phyloP scores from a whole-genome alignment of 495 filamentous ascomycete genomes.

The Podospora pseudoanserina region DNA sequence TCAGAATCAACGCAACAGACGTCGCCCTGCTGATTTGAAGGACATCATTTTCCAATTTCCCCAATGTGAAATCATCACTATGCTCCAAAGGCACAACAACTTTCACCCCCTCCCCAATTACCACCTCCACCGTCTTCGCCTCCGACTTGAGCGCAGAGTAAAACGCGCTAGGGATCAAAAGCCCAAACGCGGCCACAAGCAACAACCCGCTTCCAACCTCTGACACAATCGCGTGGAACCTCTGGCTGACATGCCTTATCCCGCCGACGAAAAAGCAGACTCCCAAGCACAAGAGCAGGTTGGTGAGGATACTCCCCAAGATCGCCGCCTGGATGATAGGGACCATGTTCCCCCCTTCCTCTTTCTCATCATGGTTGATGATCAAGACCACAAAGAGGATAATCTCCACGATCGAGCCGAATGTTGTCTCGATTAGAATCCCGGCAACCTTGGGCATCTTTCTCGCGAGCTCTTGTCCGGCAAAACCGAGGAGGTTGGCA shows the following conservation, averaged over 20 bases:
- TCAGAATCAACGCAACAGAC: slow-evolving; percentile 68
- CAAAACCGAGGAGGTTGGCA: slow-evolving; percentile 82
- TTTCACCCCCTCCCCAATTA: slow-evolving; percentile 4
- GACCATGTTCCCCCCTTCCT: slow-evolving; percentile 33
- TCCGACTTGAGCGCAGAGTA: slow-evolving; percentile 33
- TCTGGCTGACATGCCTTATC: slow-evolving; percentile 24
- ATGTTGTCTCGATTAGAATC: slow-evolving; percentile 46
- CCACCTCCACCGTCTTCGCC: slow-evolving; percentile 7
- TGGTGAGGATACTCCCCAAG: slow-evolving; percentile 34
- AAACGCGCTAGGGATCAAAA: slow-evolving; percentile 34
- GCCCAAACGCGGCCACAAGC: slow-evolving; percentile 55
- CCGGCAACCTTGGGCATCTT: slow-evolving; percentile 75
- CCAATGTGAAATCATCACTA: slow-evolving; percentile 23
- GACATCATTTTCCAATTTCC: slow-evolving; percentile 45
- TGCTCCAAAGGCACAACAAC: not conserved
- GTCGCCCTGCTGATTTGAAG: slow-evolving; percentile 69
- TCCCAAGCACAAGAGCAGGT: slow-evolving; percentile 36
- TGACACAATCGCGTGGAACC: slow-evolving; percentile 43
- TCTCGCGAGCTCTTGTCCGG: slow-evolving; percentile 72
- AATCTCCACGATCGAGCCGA: slow-evolving; percentile 65
- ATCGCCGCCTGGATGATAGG: slow-evolving; percentile 22
- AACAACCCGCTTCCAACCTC: slow-evolving; percentile 76
- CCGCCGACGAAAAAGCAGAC: slow-evolving; percentile 8
- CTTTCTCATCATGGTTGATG: slow-evolving; percentile 15
- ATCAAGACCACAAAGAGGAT: slow-evolving; percentile 76